A percentile compares a stretch with the other conserved stretches of the same genome.
phyloP scores from a whole-genome alignment of 2,329 filamentous ascomycete species.

The Cytospora paraplurivora region DNA sequence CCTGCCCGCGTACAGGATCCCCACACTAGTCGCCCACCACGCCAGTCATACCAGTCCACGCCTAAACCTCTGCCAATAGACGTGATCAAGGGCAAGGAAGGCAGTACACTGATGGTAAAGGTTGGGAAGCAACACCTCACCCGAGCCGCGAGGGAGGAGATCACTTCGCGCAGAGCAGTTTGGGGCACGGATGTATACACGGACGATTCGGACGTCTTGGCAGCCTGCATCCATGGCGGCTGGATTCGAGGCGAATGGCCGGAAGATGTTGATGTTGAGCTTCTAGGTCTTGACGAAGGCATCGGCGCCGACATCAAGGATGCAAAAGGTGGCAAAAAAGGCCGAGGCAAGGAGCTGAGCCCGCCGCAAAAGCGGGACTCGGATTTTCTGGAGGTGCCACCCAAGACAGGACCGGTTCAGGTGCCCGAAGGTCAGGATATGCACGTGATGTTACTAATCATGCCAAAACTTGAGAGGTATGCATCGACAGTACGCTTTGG shows the following conservation, averaged over 20 bases:
- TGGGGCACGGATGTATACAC: constrained; percentile 97
- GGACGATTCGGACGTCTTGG: constrained; percentile 91
- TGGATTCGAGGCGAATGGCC: constrained; percentile 91
- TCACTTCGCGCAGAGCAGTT: constrained; percentile 75
- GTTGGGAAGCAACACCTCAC: constrained; percentile 79
- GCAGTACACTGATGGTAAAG: constrained; percentile 87
- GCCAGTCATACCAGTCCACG: constrained; percentile 45
- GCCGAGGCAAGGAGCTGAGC: constrained; percentile 28
- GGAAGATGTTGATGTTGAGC: constrained; percentile 70
- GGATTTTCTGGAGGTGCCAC: constrained; percentile 55
- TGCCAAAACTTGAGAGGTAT: constrained; percentile 80
- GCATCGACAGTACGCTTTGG: constrained; percentile 74
- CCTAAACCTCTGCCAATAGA: constrained; percentile 78
- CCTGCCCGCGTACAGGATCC: constrained; percentile 52
- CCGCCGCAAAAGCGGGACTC: constrained; percentile 15
- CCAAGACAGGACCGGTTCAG: constrained; percentile 61
- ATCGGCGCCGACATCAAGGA: constrained; percentile 34
- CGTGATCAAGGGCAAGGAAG: constrained; percentile 71
- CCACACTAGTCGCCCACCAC: constrained; percentile 50
- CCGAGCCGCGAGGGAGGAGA: constrained; percentile 72
- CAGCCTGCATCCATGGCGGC: constrained; percentile 88
- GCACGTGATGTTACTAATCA: constrained; percentile 82
- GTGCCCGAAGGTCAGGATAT: constrained; percentile 73
- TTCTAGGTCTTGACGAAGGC: constrained; percentile 60
- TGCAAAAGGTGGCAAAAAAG: constrained; percentile 39